Percentiles rank a stretch among this genome's conserved stretches.
Conservation (phyloP, 1,284 basidiomycete genomes). For the Leccinum fallax region DNA sequence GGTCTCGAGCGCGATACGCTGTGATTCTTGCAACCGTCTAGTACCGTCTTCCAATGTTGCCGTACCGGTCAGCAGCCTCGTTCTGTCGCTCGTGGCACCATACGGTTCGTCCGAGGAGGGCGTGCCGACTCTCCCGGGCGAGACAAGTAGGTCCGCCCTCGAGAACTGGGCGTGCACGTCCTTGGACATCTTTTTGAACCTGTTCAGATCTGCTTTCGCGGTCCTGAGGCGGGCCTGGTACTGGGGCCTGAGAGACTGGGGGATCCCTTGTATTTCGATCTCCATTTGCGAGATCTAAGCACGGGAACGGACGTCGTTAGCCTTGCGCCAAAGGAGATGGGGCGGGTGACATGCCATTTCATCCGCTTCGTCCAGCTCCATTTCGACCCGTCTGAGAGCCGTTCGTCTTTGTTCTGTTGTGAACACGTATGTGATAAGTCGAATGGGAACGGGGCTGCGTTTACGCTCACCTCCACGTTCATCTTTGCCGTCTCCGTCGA, state of each 20-base stretch:
- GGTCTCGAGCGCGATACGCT: constrained; percentile 93
- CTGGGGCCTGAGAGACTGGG: constrained; percentile 75
- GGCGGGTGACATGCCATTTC: constrained; percentile 73
- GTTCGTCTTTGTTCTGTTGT: constrained; percentile 80
- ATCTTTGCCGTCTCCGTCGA: constrained; percentile 62
- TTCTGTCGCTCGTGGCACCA: constrained; percentile 63
- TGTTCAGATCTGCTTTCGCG: constrained; percentile 72
- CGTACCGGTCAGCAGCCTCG: constrained; percentile 79
- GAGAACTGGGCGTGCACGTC: constrained; percentile 61
- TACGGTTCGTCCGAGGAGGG: constrained; percentile 83
- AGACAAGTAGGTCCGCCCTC: constrained; percentile 59
- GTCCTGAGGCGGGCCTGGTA: constrained; percentile 75
- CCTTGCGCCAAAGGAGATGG: not conserved
- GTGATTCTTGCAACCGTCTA: constrained; percentile 84
- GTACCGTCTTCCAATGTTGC: constrained; percentile 77
- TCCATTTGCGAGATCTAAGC: constrained; percentile 96
- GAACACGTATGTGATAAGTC: constrained; percentile 6
- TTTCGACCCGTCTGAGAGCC: constrained; percentile 83
- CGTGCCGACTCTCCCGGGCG: constrained; percentile 44
- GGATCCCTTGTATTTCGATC: constrained; percentile 97
- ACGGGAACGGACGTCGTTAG: constrained; percentile 3
- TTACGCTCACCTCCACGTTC: constrained; percentile 55
- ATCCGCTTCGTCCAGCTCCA: constrained; percentile 97
- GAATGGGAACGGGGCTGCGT: not conserved
- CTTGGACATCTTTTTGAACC: constrained; percentile 78